Evolutionary conservation across 352 stramenopile genomes (phyloP).

Genomic region (Phytophthora pseudosyringae): DNA sequence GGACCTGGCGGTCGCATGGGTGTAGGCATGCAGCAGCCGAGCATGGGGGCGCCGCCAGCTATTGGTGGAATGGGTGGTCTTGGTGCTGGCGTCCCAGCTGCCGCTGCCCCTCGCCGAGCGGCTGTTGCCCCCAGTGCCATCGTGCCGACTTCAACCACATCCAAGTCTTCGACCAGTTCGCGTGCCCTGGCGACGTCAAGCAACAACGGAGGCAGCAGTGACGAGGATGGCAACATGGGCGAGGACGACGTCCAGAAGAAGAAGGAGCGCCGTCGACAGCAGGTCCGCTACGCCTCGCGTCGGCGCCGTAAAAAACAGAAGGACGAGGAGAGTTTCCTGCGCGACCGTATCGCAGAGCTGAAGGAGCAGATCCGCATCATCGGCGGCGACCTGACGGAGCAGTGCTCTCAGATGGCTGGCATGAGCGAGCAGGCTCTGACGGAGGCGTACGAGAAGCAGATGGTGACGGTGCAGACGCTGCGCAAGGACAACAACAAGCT

Average conservation of each 20-base stretch:
- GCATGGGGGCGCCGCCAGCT: constrained; percentile 7
- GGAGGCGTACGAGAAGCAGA: constrained; percentile 85
- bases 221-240: constrained; percentile 53
- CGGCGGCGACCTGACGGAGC: constrained; percentile 72
- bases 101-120: constrained; percentile 21
- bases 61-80: constrained; percentile 20
- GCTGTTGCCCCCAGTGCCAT: constrained; percentile 43
- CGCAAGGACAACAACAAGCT: constrained; percentile 88
- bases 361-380: constrained; percentile 90
- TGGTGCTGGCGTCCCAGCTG: constrained; percentile 5
- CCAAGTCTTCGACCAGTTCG: constrained; percentile 41
- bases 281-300: constrained; percentile 81
- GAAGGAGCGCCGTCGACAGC: constrained; percentile 79
- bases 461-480: constrained; percentile 79
- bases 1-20: constrained; percentile 23
- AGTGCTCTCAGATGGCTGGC: constrained; percentile 81
- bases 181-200: constrained; percentile 53
- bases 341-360: constrained; percentile 82
- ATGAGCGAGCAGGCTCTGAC: constrained; percentile 84
- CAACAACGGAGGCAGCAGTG: constrained; percentile 61
- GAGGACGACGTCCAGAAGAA: constrained; percentile 80
- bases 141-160: constrained; percentile 37
- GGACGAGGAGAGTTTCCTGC: constrained; percentile 82
- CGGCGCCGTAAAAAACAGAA: constrained; percentile 87
- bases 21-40: constrained; percentile 32